Evolutionary conservation across 306 rosid species (phyloP), one percentile per base, ranked within the genome.

Genomic region (Cercis canadensis): DNA sequence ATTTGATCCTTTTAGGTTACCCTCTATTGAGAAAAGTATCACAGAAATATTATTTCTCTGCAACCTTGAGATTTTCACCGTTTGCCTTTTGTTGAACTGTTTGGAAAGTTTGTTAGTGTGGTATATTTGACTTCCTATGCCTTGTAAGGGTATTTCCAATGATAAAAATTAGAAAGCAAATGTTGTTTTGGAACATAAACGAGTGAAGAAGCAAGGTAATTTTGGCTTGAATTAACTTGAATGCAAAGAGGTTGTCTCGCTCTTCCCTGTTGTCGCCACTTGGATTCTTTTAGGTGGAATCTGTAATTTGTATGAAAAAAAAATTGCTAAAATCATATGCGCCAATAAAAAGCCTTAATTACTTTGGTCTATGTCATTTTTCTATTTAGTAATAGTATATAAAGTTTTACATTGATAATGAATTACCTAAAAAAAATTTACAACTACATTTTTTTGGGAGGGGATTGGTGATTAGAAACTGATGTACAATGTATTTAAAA

Each of bases 81-180:
- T 55, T 34, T 50, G 4, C 11, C 19, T 51, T 24, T 69, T 10
- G 32, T 77, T 56, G 36, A 9, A 39, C 68, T 57, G 11, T 11
- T 51, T 19, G 19, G 43, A 68, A 78, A 66, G 60, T 51, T 32
- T 33, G 29, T 65, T 65, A 46, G 19, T 19, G 16, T 36, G 34
- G 7, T 36, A 11, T 62, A 14, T 21, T 43, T 60, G 57, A 21
- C 70, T 60, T 67, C 14, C 46, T 58, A 10, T 51, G 21, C 21
- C 36, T 62, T 45, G 62, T 44, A 54, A 69, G 73, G 73, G 57
- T 32, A 75, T 50, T 76, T 33, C 14, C 18, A 41, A 21, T 31
- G 44, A 24, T 5, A 53, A 61, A 43, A 54, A 3, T 4, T 60
- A 40, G 10, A n/a, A 15, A 33, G 18, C 19, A 34, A 13, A 45